Percentiles rank a stretch among this genome's conserved stretches.
These are phyloP conservation scores for Phytophthora melonis DNA, from an alignment of 352 stramenopile species.

Conservation along the genomic window DNA sequence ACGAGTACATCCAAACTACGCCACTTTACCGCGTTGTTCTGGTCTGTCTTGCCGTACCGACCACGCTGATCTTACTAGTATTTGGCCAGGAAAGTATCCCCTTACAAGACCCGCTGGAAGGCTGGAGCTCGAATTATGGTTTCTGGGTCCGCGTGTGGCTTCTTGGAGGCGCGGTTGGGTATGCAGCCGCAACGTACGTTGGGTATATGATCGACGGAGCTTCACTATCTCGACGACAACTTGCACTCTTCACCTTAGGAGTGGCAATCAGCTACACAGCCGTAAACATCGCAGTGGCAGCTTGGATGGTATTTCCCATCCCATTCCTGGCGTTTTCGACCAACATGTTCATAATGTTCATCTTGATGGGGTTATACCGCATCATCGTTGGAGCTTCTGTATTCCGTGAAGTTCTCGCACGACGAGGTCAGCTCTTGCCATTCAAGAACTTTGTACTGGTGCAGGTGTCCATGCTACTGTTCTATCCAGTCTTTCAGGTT, in stretches of 20 bases:
- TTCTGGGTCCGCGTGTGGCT: background rate
- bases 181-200: background rate
- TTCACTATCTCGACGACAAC: background rate
- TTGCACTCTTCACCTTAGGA: background rate
- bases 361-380: background rate
- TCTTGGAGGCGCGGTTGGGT: background rate
- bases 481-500: background rate
- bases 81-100: background rate
- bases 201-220: conserved; percentile 6
- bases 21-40: background rate
- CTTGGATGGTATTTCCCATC: background rate
- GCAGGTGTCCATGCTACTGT: background rate
- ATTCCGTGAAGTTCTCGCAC: background rate
- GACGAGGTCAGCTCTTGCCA: background rate
- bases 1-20: background rate
- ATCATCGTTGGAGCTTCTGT: background rate
- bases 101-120: background rate
- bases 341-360: conserved; percentile 1
- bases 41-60: background rate
- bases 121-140: background rate
- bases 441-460: background rate
- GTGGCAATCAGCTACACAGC: background rate
- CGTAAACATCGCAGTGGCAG: background rate
- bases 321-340: background rate
- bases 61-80: background rate